Evolutionary conservation across 441 rosid species (phyloP).

Genomic region (Viola pubescens): DNA sequence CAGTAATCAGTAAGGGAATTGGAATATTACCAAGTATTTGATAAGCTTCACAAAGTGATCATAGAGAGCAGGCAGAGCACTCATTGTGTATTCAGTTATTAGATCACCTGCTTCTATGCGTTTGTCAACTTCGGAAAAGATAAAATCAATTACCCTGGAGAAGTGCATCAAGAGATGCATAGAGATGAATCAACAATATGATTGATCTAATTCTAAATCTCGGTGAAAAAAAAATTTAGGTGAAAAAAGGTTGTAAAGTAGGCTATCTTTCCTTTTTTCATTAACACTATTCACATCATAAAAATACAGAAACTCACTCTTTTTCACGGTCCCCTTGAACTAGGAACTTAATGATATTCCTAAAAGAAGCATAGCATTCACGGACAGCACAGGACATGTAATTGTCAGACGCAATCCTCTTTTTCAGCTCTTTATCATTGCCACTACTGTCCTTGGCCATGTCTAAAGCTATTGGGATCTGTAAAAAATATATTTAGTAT

Average conservation of each 20-base stretch:
- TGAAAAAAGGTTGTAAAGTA: constrained; percentile 4
- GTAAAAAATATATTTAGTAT: constrained; percentile 17
- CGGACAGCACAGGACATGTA: constrained; percentile 93
- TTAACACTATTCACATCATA: constrained; percentile 3
- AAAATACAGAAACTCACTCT: constrained; percentile 40
- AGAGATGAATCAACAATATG: constrained; percentile 3
- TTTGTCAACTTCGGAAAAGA: constrained; percentile 61
- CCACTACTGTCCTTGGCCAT: constrained; percentile 99
- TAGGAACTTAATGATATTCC: constrained; percentile 61
- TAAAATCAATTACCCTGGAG: constrained; percentile 63
- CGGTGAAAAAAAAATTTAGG: constrained; percentile 12
- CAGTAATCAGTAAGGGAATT: not conserved
- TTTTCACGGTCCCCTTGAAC: constrained; percentile 71
- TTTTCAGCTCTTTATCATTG: constrained; percentile 83
- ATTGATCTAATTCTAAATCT: constrained; percentile 10
- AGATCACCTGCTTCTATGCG: constrained; percentile 37
- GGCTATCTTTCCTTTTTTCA: constrained; percentile 7
- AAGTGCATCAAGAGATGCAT: constrained; percentile 10
- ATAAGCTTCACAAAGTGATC: constrained; percentile 83
- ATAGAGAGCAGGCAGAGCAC: constrained; percentile 86
- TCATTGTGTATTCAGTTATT: constrained; percentile 65
- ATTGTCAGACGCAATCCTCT: constrained; percentile 62
- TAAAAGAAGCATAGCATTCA: constrained; percentile 96
- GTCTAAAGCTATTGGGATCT: constrained; percentile 99
- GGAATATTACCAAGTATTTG: constrained; percentile 59